These are phyloP conservation scores for Bromus sterilis DNA, from an alignment of 176 grass and related monocot genomes.

Conservation along the genomic window DNA sequence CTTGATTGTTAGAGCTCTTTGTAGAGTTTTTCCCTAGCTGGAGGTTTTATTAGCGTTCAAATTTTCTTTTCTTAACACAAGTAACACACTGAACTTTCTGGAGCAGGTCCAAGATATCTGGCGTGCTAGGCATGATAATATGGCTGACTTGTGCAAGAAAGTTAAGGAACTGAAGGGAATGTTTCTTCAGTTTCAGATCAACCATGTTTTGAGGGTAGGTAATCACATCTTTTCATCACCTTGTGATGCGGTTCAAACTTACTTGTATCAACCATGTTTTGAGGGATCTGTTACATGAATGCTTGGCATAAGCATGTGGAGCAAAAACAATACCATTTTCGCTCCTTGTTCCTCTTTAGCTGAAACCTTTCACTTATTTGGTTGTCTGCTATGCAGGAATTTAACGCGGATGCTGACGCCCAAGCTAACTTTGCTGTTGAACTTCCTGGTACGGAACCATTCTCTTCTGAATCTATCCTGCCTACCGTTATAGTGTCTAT, in stretches of 20 bases:
- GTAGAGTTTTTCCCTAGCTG: neutral
- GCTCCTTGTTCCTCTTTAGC: too few species aligned
- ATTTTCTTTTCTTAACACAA: neutral
- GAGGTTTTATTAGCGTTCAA: neutral
- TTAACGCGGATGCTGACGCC: constrained; percentile 21
- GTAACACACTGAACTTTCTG: neutral
- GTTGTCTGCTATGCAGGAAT: constrained; percentile 16
- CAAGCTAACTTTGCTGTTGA: constrained; percentile 37
- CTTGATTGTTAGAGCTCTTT: constrained; percentile 4
- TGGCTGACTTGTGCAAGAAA: constrained; percentile 48
- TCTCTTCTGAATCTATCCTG: neutral
- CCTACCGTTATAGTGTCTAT: neutral
- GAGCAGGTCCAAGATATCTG: constrained; percentile 46
- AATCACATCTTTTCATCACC: neutral
- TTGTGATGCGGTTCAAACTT: neutral
- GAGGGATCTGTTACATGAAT: neutral
- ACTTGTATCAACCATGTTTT: neutral
- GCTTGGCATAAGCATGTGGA: too few species aligned
- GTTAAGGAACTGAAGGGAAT: constrained; percentile 40
- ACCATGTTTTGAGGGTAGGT: constrained; percentile 55
- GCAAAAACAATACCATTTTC: too few species aligned
- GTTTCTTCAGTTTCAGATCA: constrained; percentile 37
- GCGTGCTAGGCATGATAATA: constrained; percentile 30
- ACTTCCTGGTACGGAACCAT: constrained; percentile 28
- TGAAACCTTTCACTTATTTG: neutral